Percentiles rank a stretch among this genome's conserved stretches.
These are phyloP conservation scores for Porcisia hertigi DNA, from an alignment of 208 protist genomes.

Conservation along the genomic window DNA sequence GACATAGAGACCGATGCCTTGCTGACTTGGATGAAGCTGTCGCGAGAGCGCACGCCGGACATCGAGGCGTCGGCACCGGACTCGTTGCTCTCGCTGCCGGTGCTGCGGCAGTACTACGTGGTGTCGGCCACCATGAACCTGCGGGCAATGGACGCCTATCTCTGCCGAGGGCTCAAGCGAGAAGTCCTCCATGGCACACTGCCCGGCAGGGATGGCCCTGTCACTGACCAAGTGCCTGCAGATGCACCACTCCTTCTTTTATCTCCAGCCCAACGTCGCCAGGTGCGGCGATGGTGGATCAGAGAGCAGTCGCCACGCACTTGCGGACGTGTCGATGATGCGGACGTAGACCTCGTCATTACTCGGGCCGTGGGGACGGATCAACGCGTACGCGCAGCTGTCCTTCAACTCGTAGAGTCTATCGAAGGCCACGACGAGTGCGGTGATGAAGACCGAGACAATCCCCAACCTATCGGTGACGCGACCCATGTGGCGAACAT, in stretches of 20 bases:
- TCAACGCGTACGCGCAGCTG: slow-evolving; percentile 4
- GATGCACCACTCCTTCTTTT: slow-evolving; percentile 16
- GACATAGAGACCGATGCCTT: slow-evolving; percentile 75
- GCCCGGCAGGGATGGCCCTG: not conserved
- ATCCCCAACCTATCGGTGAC: not conserved
- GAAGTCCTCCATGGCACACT: not conserved
- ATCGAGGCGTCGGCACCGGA: not conserved
- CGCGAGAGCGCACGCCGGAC: not conserved
- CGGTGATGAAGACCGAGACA: not conserved
- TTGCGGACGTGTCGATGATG: not conserved
- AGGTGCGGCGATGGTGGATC: slow-evolving; percentile 26
- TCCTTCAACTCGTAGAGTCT: slow-evolving; percentile 18
- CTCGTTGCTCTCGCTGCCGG: not conserved
- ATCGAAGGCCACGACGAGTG: slow-evolving; percentile 8
- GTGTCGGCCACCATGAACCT: slow-evolving; percentile 75
- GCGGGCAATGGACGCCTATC: slow-evolving; percentile 48
- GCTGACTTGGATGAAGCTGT: slow-evolving; percentile 53
- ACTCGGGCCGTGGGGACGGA: not conserved
- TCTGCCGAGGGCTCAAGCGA: slow-evolving; percentile 16
- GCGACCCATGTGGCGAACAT: not conserved
- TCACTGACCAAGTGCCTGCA: not conserved
- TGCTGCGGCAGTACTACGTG: slow-evolving; percentile 58
- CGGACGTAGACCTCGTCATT: slow-evolving; percentile 2
- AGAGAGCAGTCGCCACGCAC: not conserved
- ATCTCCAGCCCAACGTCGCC: slow-evolving; percentile 13